Evolutionary conservation across 768 basidiomycete species (phyloP), one percentile per base, ranked within the genome.

Genomic region (Boletus vermiculosoides): DNA sequence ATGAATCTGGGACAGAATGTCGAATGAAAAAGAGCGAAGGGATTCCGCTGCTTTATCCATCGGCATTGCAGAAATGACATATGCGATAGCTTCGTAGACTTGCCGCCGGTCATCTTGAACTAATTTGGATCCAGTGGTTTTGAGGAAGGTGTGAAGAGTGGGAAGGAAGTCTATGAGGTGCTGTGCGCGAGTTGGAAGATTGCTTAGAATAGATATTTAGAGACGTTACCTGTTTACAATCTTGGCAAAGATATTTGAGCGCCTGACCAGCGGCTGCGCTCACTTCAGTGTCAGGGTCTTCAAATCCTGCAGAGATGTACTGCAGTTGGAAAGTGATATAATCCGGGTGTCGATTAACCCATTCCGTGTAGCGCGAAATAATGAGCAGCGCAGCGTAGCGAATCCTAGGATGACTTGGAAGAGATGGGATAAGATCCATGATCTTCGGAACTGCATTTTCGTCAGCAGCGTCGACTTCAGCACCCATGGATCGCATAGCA

Each of bases 401-500:
- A 60, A 99, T 90, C 49, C 86, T 83, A 45, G 94, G 94, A 70
- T 98, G 96, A 44, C 76, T 75, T 2, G 97, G 97, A 28, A 99
- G 85, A 25, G 83, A 85, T 5, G 95, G 94, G 31, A 99, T 85
- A 45, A 98, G 80, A 66, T 94, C 91, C 85, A 99, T 93, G 66
- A 98, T 95, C 70, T 93, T 92, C 2, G 95, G 94, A n/a, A 98
- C 87, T 36, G 90, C 86, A 58, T 81, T 83, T 48, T 91, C 82
- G 70, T 98, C 95, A 40, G 79, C 76, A 10, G 85, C 77, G 65
- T 98, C 91, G 23, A 98, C 82, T 72, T 95, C 88, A 5, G 93
- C 95, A 11, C 97, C 97, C 92, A 99, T 98, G 13, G 96, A 94
- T 45, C 97, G 83, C 87, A 99, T 88, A 18, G 95, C 94, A 74